Base-by-base conservation (phyloP, 257 asterid genomes). In the Misopates orontium region DNA sequence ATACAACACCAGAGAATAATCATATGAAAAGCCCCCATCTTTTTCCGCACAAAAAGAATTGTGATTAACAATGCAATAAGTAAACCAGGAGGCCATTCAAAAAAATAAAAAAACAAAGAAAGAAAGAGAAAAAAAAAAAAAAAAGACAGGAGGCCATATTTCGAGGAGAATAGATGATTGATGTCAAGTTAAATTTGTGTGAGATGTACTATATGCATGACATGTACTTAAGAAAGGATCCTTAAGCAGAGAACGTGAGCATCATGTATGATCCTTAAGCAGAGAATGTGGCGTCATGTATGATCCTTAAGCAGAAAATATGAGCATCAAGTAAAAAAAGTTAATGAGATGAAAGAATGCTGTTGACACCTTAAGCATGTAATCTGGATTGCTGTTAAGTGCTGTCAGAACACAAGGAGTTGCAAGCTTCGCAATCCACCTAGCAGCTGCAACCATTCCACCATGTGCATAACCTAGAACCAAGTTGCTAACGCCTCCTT, bases 361-460 rank as follows among this genome's bases (percentile, higher is more conserved):
- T 51, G 22, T 28, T 25, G 55, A 44, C 75, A 89, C 98, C 97
- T 89, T 90, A 60, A 94, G 86, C 71, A 80, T 84, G 79, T 94
- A 94, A 64, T 83, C 87, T 1, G 99, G 97, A 69, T 82, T 73
- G 50, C 41, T 73, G 36, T 58, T 56, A 22, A 94, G 89, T 22
- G 95, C 89, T 18, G 80, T 74, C 17, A 82, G 82, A 68, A 94
- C 85, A 74, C 85, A 70, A 74, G 97, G 95, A 70, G 88, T 86
- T 47, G 97, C 89, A 56, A 94, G 96, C 80, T 90, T 94, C 13
- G 99, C 96, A 63, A 90, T 94, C 97, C 99, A 94, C 41, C 99
- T 80, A 70, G 99, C 99, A 52, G 99, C 99, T 55, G 99, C 99
- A 72, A 88, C 99, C 99, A 94, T 94, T 60, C 99, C 99, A 72